A percentile compares a stretch with the other conserved stretches of the same genome.
phyloP scores from a whole-genome alignment of 2,329 filamentous ascomycete species.

The Neofusicoccum laricinum region DNA sequence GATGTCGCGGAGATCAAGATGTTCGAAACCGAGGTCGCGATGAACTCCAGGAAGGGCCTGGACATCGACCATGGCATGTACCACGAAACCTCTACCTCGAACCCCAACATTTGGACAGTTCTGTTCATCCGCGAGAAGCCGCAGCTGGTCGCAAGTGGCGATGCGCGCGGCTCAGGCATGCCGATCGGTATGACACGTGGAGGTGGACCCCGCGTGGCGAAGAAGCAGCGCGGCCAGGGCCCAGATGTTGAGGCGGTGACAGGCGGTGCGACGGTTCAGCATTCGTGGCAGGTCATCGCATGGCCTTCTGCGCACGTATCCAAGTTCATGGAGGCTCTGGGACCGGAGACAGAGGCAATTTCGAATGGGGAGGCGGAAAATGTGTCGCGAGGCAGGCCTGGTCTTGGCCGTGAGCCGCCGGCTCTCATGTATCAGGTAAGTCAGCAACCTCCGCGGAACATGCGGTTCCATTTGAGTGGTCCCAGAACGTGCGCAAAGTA shows the following conservation, averaged over 20 bases:
- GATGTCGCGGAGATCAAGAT: background rate
- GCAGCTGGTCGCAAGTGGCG: background rate
- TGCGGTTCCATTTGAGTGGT: background rate
- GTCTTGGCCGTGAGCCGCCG: background rate
- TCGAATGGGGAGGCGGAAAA: background rate
- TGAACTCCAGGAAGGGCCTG: background rate
- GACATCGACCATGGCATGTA: background rate
- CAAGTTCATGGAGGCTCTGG: background rate
- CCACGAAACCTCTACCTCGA: background rate
- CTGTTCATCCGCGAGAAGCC: background rate
- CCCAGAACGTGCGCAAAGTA: background rate
- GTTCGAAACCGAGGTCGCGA: background rate
- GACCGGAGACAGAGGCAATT: background rate
- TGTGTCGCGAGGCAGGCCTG: background rate
- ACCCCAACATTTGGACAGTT: background rate
- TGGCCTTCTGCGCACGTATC: background rate
- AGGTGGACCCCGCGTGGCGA: background rate
- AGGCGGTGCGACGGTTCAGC: background rate
- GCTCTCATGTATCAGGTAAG: background rate
- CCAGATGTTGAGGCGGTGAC: background rate
- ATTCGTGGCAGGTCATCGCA: constrained; percentile 1
- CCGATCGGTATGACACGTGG: too few relatives aligned
- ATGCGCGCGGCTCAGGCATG: background rate
- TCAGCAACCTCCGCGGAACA: background rate
- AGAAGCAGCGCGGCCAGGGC: background rate